Evolutionary conservation across 345 rosid genomes (phyloP), one percentile per base, ranked within the genome.

Genomic region (Eutrema heterophyllum): DNA sequence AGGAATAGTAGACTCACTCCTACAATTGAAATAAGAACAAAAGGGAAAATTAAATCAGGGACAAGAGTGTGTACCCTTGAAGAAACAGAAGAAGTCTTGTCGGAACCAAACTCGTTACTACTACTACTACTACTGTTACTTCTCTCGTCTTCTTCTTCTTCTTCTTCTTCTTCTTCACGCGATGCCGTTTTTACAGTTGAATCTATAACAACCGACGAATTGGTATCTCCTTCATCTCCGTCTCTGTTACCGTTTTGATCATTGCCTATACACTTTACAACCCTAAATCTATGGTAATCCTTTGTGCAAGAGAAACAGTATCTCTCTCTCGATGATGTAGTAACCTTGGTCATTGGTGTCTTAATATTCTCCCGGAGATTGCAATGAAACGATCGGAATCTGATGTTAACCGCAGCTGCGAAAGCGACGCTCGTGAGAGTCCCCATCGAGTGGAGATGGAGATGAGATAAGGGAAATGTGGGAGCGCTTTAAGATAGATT

Each of bases 391-490:
- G 87, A 62, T 63, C 82, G 83, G 70, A 74, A 68, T 46, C 73
- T 74, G 71, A 79, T 74, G 74, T 64, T 77, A 36, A 82, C 64
- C 13, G 84, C 68, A 59, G 81, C 72, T 32, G 84, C 83, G 38
- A 82, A 84, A 63, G 76, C 84, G 30, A 70, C 51, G 85, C 86
- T 86, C 26, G 86, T 74, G 36, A 89, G 87, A 70, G 96, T 85
- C 40, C 88, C 92, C 96, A 89, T 89, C 40, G 67, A 68, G 76
- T 24, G 57, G 68, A 35, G 51, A 12, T 0, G 14, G 44, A 70
- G 45, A 64, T 24, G 26, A 59, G 68, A 71, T 71, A 71, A 71
- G 68, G 36, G 44, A 24, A 36, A 59, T 54, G 63, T 41, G 41
- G 0, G 41, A 29, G 13, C 27, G 38, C 21, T 53, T 53, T 4